phyloP scores from a whole-genome alignment of 2,329 filamentous ascomycete genomes.

The Leptographium wingfieldii region DNA sequence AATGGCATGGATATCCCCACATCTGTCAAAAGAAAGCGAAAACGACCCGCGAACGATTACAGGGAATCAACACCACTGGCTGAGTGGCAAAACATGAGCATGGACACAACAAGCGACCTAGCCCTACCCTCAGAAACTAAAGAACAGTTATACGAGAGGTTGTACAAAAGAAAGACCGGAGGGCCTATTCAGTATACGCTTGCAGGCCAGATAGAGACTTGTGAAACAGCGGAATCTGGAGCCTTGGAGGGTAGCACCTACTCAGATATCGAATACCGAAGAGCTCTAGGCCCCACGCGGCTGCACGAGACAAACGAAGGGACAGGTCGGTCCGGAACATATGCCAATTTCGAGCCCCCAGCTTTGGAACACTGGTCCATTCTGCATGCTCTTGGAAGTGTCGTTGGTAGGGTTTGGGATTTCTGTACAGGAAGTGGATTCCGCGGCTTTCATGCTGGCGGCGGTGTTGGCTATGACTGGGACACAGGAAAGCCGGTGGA shows the following conservation, averaged over 20 bases:
- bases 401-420: slow-evolving; percentile 69
- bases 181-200: slow-evolving; percentile 30
- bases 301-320: background rate
- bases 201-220: slow-evolving; percentile 41
- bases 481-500: slow-evolving; percentile 12
- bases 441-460: slow-evolving; percentile 75
- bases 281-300: slow-evolving; percentile 35
- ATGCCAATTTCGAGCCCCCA: slow-evolving; percentile 10
- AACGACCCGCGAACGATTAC: slow-evolving; percentile 21
- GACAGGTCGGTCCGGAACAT: slow-evolving; percentile 14
- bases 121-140: background rate
- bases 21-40: slow-evolving; percentile 29
- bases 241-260: slow-evolving; percentile 41
- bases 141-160: background rate
- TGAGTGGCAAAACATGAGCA: slow-evolving; percentile 19
- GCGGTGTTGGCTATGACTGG: slow-evolving; percentile 53
- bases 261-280: slow-evolving; percentile 44
- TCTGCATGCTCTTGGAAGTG: slow-evolving; percentile 49
- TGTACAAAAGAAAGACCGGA: background rate
- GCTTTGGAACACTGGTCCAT: slow-evolving; percentile 21
- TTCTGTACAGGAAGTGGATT: slow-evolving; percentile 70
- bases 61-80: slow-evolving; percentile 22
- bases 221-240: slow-evolving; percentile 19
- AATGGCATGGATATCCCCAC: slow-evolving; percentile 11
- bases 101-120: slow-evolving; percentile 16